Conservation (phyloP, 495 filamentous ascomycete genomes). For the Hypoxylon rickii region DNA sequence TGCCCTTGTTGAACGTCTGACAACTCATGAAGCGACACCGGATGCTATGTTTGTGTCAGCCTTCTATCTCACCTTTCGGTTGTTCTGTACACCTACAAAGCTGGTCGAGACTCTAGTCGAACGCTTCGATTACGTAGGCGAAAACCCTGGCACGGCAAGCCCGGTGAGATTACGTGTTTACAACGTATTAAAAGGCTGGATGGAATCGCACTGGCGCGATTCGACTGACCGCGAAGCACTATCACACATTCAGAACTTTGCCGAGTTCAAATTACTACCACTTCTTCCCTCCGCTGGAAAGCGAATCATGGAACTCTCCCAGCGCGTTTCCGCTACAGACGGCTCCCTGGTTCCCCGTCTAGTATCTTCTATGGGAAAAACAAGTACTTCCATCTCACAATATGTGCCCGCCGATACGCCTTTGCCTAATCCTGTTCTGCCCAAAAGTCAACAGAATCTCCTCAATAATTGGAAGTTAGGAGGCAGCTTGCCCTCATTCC, state of each 20-base stretch:
- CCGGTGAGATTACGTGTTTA: conserved; percentile 91
- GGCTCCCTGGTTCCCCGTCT: conserved; percentile 83
- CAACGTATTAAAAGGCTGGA: conserved; percentile 96
- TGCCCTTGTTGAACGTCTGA: conserved; percentile 90
- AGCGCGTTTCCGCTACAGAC: conserved; percentile 77
- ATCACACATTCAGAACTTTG: conserved; percentile 75
- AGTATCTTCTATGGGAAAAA: conserved; percentile 88
- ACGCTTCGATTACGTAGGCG: conserved; percentile 88
- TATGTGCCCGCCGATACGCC: conserved; percentile 72
- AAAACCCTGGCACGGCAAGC: conserved; percentile 69
- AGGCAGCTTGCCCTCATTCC: conserved; percentile 70
- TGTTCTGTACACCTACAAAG: conserved; percentile 82
- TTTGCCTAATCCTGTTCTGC: conserved; percentile 68
- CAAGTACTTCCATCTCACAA: conserved; percentile 70
- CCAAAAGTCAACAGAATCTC: conserved; percentile 73
- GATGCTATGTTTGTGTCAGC: conserved; percentile 91
- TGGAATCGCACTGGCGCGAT: conserved; percentile 93
- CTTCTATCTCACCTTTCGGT: conserved; percentile 96
- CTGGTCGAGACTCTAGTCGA: conserved; percentile 83
- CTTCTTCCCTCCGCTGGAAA: conserved; percentile 77
- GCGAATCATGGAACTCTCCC: conserved; percentile 74
- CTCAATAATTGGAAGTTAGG: conserved; percentile 76
- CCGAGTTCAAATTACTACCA: conserved; percentile 67
- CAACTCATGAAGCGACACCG: conserved; percentile 89
- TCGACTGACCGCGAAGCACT: conserved; percentile 77